Evolutionary conservation across 2,329 filamentous ascomycete genomes (phyloP), one percentile per base, ranked within the genome.

Genomic region (Claviceps sp.): DNA sequence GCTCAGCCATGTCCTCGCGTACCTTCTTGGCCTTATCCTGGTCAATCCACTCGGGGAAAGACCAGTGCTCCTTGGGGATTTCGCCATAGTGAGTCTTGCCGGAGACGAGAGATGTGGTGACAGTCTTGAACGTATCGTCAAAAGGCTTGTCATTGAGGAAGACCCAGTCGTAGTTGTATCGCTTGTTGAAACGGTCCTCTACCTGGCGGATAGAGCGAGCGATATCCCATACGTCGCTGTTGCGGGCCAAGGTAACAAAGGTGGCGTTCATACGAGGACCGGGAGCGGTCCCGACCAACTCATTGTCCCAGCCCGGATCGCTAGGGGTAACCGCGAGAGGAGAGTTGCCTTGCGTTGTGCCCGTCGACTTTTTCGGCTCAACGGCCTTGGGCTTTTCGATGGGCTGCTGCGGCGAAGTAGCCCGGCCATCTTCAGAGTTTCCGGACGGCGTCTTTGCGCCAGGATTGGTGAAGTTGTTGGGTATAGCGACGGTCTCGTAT

Each of bases 131-230:
- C 9, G 82, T 83, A 3, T 87, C 86, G 65, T 95, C 87, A 63
- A 98, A 98, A 0, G 89, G 87, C 67, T 90, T 82, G 66, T 98
- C 93, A 70, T 98, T 98, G 56, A 98, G 75, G 73, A 98, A 98
- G 50, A 98, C 91, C 94, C 94, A 98, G 67, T 97, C 91, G 71
- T 98, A 98, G 74, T 95, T 84, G 74, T 87, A 97, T 62, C 91
- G 87, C 63, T 83, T 82, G 74, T 98, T 98, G 81, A 98, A 98
- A 64, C 93, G 87, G 69, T 98, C 93, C 71, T 98, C 93, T 52
- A 98, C 83, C 65, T 95, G 88, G 52, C 93, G 88, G 64, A 98
- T 98, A 13, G 90, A 96, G 63, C 89, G 82, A 56, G 89, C 87
- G 64, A 98, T 95, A 49, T 98, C 93, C 93, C 93, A 98, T 30